Conservation (phyloP, 108 stramenopile species). For the Conticribra guillardii region DNA sequence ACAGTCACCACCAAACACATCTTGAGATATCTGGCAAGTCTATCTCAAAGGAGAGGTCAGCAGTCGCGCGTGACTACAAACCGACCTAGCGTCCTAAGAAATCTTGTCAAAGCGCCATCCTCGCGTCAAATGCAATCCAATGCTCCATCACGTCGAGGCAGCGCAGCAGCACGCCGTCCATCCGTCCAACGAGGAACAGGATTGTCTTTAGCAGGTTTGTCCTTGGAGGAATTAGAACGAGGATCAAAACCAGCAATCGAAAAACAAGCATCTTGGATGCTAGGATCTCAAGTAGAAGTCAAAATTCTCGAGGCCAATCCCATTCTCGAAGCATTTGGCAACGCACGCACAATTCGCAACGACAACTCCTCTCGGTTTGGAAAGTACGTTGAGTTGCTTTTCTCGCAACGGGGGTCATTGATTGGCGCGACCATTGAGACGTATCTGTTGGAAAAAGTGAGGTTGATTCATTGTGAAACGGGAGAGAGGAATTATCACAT, state of each 20-base stretch:
- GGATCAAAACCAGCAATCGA: neutral
- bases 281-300: constrained; percentile 76
- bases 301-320: constrained; percentile 93
- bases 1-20: constrained; percentile 97
- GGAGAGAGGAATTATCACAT: too few species aligned
- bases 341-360: constrained; percentile 94
- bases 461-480: too few species aligned
- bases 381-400: constrained; percentile 81
- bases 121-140: too few species aligned
- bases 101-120: too few species aligned
- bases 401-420: constrained; percentile 76
- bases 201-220: too few species aligned
- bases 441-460: constrained; percentile 96
- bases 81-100: too few species aligned
- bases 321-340: constrained; percentile 97
- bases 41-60: constrained; percentile 37
- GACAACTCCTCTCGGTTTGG: constrained; percentile 94
- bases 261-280: constrained; percentile 4
- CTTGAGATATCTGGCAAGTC: constrained; percentile 87
- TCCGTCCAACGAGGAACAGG: too few species aligned
- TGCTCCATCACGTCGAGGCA: too few species aligned
- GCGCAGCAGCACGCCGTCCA: too few species aligned
- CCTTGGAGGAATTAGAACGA: too few species aligned
- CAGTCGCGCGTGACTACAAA: constrained; percentile 8
- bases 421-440: constrained; percentile 91